These are phyloP conservation scores for Coemansia sp. DNA, from an alignment of 192 early-diverging fungal genomes.

Conservation along the genomic window DNA sequence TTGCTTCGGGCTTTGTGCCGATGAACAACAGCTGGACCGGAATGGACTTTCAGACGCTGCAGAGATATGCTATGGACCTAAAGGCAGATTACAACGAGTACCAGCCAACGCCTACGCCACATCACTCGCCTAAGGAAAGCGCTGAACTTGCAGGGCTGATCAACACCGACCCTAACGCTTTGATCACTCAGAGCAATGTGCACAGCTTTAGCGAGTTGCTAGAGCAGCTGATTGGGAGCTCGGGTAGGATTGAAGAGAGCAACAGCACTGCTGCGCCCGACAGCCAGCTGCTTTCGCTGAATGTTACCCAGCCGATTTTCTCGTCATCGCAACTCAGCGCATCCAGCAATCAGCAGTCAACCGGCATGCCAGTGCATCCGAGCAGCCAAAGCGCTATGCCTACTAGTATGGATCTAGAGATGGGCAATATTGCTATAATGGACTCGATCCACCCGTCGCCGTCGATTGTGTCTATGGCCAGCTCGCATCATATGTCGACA, in stretches of 20 bases:
- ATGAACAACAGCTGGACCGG: slow-evolving; percentile 48
- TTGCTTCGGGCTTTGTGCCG: slow-evolving; percentile 1
- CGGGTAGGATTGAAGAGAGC: slow-evolving; percentile 18
- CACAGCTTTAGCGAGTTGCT: slow-evolving; percentile 33
- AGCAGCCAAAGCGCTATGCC: not conserved
- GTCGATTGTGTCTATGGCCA: slow-evolving; percentile 22
- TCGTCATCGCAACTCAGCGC: not conserved
- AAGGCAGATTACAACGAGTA: slow-evolving; percentile 38
- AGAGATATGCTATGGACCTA: slow-evolving; percentile 31
- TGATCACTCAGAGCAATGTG: slow-evolving; percentile 38
- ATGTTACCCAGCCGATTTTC: slow-evolving; percentile 4
- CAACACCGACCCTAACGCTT: slow-evolving; percentile 33
- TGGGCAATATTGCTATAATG: slow-evolving; percentile 1
- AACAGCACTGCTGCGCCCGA: not conserved
- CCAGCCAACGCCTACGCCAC: slow-evolving; percentile 50
- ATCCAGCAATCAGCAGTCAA: not conserved
- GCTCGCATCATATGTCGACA: slow-evolving; percentile 23
- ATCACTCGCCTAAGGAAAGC: slow-evolving; percentile 45
- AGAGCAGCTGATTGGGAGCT: slow-evolving; percentile 28
- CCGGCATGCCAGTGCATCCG: too few species aligned
- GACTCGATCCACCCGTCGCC: slow-evolving; percentile 37
- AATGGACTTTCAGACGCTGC: slow-evolving; percentile 33
- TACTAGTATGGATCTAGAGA: slow-evolving; percentile 3
- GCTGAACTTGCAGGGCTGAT: slow-evolving; percentile 35
- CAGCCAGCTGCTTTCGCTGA: slow-evolving; percentile 5